Base-by-base conservation (phyloP, 2,329 filamentous ascomycete species). In the Stagonosporopsis chrysanthemi region DNA sequence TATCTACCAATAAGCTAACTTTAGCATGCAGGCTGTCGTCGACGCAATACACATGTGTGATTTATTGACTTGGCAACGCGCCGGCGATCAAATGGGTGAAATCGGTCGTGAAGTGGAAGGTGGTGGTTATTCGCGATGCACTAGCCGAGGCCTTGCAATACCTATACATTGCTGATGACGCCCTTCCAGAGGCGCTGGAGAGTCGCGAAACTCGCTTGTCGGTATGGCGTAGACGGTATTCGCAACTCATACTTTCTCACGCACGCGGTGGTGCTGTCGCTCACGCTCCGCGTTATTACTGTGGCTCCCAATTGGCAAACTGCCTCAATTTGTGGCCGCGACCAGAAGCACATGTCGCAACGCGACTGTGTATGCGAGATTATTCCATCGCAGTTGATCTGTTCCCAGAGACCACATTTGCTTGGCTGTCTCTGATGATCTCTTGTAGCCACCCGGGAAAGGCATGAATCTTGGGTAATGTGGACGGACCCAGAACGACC, bases 381-480 rank as follows among this genome's bases (percentile, higher is more conserved):
- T 43, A 54, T 17, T 38, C 26, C 6, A 44, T 48, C 44, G 66
- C 65, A 28, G 68, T 73, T 22, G 70, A 67, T 24, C 65, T 67
- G 22, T 64, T 67, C 7, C 64, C 69, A 31, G 56, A 67, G 15
- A 75, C 72, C 12, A 72, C 46, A 19, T 68, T 58, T 29, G 72
- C 70, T 54, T 69, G 63, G 33, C 61, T 62, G 39, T 75, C 73
- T 14, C 73, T 70, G 40, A 75, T 36, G 8, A 68, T 19, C 52
- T 75, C 74, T 50, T 75, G 73, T n/a, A 74, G 29, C 74, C 74
- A 76, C 23, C 58, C 57, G 7, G 74, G 74, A 42, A 73, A 49
- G 22, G 66, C 68, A 19, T 73, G 71, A 23, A 75, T 36, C 15
- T 62, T 64, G 9, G 71, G 56, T 14, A 62, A 46, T 15, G 71